Base-by-base conservation (phyloP, 345 rosid species). In the Eucalyptus grandis region DNA sequence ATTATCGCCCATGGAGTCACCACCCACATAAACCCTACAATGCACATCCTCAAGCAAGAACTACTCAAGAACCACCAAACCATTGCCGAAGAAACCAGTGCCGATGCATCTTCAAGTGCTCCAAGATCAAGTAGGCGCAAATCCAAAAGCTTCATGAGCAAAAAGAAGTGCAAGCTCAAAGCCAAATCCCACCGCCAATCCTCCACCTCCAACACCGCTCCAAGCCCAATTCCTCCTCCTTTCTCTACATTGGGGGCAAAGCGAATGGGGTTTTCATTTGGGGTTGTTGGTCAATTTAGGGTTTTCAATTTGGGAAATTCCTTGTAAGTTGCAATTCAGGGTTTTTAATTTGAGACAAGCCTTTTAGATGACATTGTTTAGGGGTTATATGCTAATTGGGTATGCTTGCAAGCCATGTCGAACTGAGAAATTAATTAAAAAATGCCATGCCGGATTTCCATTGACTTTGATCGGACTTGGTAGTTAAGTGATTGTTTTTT, bases 61-160 rank as follows among this genome's bases (percentile, higher is more conserved):
- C 65, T 58, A 1, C n/a, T 94, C 95, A 96, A 95, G 94, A 94
- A 97, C 14, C n/a, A 26, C 65, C n/a, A 58, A 58, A 58, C n/a
- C 15, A 0, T 26, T 26, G 1, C 15, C 7, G 0, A 58, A 58
- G 14, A 58, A 58, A 58, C 14, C 7, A 12, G n/a, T 11, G 14
- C 13, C 14, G n/a, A 3, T 12, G 67, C 67, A 58, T 58, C 67
- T 58, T 58, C 67, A 58, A 58, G 67, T 26, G 67, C 56, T 95
- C 97, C 86, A 97, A 97, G 87, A 95, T 97, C 90, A 97, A 97
- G 89, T 95, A 96, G 94, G 94, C 95, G 89, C 91, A 94, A 92
- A 92, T 96, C 89, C 97, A 96, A 89, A 96, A 93, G 93, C 96
- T 96, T 67, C 98, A 96, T 31, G 98, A 97, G 87, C 93, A 96